phyloP scores from a whole-genome alignment of 352 stramenopile species.

The Saprolegnia parasitica region DNA sequence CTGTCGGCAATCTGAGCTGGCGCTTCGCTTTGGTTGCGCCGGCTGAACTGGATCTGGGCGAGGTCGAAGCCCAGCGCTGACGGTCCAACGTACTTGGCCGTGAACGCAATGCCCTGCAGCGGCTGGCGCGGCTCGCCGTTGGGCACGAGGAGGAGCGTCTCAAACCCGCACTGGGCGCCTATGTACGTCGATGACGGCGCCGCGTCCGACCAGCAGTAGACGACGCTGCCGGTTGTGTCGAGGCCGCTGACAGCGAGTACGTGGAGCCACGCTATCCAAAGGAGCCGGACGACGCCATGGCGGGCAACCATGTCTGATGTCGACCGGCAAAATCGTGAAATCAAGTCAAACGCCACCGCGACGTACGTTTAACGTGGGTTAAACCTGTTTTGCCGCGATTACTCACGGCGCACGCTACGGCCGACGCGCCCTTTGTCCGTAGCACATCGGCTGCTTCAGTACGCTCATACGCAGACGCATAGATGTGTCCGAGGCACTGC shows the following conservation, averaged over 20 bases:
- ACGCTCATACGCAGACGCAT: too few relatives aligned
- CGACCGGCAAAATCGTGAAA: background rate
- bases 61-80: slow-evolving; percentile 2
- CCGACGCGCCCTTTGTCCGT: too few relatives aligned
- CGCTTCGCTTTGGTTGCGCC: background rate
- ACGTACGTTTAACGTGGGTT: background rate
- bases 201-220: slow-evolving; percentile 8
- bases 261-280: background rate
- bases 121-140: slow-evolving; percentile 2
- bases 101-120: slow-evolving; percentile 6
- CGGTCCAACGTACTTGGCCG: background rate
- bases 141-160: background rate
- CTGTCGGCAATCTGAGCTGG: background rate
- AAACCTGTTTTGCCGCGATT: background rate
- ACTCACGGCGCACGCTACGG: background rate
- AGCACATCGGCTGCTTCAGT: too few relatives aligned
- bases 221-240: background rate
- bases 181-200: background rate
- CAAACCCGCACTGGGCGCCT: background rate
- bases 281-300: too few relatives aligned
- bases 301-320: too few relatives aligned
- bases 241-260: background rate
- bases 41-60: background rate
- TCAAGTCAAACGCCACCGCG: background rate
- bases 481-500: too few relatives aligned